Conservation (phyloP, 805 yeast genomes). For the Hanseniaspora jakobsenii region DNA sequence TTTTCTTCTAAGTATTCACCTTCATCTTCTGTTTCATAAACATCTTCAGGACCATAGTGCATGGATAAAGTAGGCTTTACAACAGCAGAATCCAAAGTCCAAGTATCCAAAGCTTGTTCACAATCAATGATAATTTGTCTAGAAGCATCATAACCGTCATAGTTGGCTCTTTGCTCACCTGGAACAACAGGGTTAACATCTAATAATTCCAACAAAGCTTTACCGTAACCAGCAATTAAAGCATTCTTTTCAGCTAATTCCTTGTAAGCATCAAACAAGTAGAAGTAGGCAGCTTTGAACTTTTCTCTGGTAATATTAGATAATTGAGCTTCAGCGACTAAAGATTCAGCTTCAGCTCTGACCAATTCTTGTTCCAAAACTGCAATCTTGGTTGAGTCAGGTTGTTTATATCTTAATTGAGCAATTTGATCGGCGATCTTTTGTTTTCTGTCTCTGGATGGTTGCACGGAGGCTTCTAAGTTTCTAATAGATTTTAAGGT, state of each 20-base stretch:
- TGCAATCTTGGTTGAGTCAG: constrained; percentile 65
- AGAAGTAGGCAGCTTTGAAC: constrained; percentile 70
- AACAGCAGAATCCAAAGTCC: constrained; percentile 76
- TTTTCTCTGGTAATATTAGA: constrained; percentile 81
- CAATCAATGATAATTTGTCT: constrained; percentile 79
- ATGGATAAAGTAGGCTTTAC: constrained; percentile 71
- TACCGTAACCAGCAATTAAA: constrained; percentile 80
- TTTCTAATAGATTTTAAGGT: constrained; percentile 71
- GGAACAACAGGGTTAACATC: constrained; percentile 82
- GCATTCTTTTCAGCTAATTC: constrained; percentile 80
- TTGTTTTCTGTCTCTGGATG: constrained; percentile 75
- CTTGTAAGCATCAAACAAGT: constrained; percentile 74
- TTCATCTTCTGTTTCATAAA: constrained; percentile 39
- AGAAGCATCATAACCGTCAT: constrained; percentile 80
- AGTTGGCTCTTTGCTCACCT: constrained; percentile 83
- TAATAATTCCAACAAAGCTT: constrained; percentile 67
- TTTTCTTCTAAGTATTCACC: constrained; percentile 39
- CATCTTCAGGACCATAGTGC: constrained; percentile 45
- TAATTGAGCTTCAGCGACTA: constrained; percentile 85
- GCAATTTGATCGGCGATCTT: constrained; percentile 79
- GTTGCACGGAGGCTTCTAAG: constrained; percentile 79
- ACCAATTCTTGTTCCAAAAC: constrained; percentile 81
- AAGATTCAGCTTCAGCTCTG: constrained; percentile 82
- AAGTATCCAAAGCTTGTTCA: constrained; percentile 67
- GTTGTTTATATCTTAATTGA: constrained; percentile 71